Evolutionary conservation across 176 grass and related monocot species (phyloP).

Genomic region (Elaeis guineensis): DNA sequence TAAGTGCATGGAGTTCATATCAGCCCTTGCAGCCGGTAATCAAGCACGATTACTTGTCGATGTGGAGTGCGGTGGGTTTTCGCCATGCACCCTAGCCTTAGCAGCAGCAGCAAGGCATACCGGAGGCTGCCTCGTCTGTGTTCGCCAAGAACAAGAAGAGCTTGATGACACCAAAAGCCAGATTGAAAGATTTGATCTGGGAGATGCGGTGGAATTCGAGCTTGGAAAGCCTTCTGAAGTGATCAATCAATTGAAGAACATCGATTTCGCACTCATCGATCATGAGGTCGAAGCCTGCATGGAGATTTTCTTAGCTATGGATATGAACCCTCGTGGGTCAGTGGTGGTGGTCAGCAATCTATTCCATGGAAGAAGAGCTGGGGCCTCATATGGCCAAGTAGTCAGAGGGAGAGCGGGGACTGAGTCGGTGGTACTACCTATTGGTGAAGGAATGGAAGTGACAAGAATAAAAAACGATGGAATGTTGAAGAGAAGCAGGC

Average conservation of each 20-base stretch:
- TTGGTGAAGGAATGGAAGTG: conserved; percentile 28
- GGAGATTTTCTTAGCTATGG: conserved; percentile 1
- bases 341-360: conserved; percentile 21
- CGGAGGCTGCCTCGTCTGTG: conserved; percentile 12
- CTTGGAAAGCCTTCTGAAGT: background rate
- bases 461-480: background rate
- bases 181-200: background rate
- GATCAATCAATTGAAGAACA: background rate
- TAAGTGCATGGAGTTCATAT: conserved; percentile 27
- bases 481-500: background rate
- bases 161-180: background rate
- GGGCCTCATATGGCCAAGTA: conserved; percentile 1
- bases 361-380: background rate
- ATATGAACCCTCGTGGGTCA: conserved; percentile 10
- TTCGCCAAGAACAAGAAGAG: background rate
- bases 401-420: background rate
- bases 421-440: conserved; percentile 15
- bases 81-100: conserved; percentile 7
- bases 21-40: conserved; percentile 31
- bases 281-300: background rate
- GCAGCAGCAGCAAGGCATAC: conserved; percentile 13
- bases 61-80: background rate
- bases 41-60: conserved; percentile 6
- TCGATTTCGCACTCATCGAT: conserved; percentile 21
- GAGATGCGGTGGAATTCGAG: conserved; percentile 2